Evolutionary conservation across 352 stramenopile species (phyloP), one percentile per base, ranked within the genome.

Genomic region (Halophytophthora batemanensis): DNA sequence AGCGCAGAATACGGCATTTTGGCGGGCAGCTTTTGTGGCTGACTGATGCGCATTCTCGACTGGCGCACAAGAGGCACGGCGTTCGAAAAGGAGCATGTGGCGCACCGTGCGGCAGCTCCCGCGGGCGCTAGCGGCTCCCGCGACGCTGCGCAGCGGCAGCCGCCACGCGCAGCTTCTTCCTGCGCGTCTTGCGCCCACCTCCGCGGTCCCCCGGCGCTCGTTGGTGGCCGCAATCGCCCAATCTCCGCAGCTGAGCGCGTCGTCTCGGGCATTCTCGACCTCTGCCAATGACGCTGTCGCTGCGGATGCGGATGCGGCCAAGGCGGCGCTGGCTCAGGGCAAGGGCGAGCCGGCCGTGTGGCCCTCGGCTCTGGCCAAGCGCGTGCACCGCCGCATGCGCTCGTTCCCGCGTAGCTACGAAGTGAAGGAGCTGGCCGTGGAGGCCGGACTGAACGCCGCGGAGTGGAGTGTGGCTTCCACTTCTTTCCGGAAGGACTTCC

Each of bases 401-500:
- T 61, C 46, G n/a, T 88, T 92, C 56, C 76, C 78, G 41, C 78
- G 81, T 33, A 83, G 85, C 71, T 85, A 77, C 49, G 74, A 92
- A 45, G 71, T 66, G 21, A 84, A 84, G 35, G 69, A 76, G 50
- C 63, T 92, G 33, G 74, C 72, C 28, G 67, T 88, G 22, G 69
- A 86, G 34, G 77, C 81, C 8, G 81, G 81, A 0, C 56, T 90
- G 50, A 92, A 88, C 56, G 47, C 74, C 0, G 60, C 64, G 6
- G 67, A 90, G 46, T 92, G 81, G 81, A 56, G 66, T 1, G 38
- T 85, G 21, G 77, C 77, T 1, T 59, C 81, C 6, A 65, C 67
- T 0, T 69, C 50, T n/a, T 92, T 92, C 50, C 72, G 79, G 33
- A 73, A 80, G 48, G 71, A 75, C 29, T 84, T 92, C 48, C 52